Base-by-base conservation (phyloP, 2,329 filamentous ascomycete genomes). In the Tolypocladium endophyticum region DNA sequence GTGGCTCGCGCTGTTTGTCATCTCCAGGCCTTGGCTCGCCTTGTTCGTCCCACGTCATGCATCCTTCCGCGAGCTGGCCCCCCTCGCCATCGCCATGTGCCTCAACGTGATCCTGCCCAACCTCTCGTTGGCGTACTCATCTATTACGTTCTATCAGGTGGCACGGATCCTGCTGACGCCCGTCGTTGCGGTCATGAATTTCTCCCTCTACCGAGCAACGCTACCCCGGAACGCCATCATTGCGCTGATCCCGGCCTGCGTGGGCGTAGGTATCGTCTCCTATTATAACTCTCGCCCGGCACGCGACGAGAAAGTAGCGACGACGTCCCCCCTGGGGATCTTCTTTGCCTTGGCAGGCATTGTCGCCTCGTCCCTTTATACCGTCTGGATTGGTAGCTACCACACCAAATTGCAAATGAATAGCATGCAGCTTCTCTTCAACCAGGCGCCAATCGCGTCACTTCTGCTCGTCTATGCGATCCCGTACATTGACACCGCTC, bases 41-140 rank as follows among this genome's bases (percentile, higher is more conserved):
- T 79, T 86, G 69, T 89, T 89, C 69, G 72, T 74, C 20, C 81
- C 84, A 1, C 81, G 82, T 45, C 77, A 80, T 56, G 79, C 81
- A 52, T 73, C 80, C 38, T 72, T 86, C 56, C 73, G 75, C 60
- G 78, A 83, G 43, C 81, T 89, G 60, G 73, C 87, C 25, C 87
- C 86, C 4, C 76, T 89, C 25, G 83, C 84, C 2, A 67, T 86
- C 33, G 81, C 84, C 66, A 88, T 89, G 86, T 80, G 83, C 58
- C 76, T 86, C 61, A 88, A 88, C 70, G 85, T 89, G 68, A 84
- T 89, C 63, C 76, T 89, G 12, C 85, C 85, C 12, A 89, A 89
- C 67, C 73, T 88, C 8, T 87, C 84, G 1, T 76, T 89, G 50
- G 85, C 86, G 38, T 87, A 83, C 70, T 88, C 85, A 25, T 82